These are phyloP conservation scores for Tulasnella sp. DNA, from an alignment of 768 basidiomycete genomes.

Conservation along the genomic window DNA sequence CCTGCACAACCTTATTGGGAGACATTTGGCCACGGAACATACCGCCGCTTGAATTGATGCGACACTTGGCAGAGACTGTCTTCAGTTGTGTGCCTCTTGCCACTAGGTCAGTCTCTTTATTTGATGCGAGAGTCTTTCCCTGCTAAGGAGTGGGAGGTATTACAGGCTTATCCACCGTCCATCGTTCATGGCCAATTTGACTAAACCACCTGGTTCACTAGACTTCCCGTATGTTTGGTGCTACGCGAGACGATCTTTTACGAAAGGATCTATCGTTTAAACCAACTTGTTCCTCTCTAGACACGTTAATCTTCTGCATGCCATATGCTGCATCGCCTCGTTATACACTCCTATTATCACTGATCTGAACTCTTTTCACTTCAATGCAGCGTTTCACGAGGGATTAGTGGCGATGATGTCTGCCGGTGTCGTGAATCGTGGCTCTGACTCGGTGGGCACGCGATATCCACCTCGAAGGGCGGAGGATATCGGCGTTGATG, in stretches of 20 bases:
- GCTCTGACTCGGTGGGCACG: too few relatives aligned
- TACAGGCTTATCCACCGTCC: conserved; percentile 14
- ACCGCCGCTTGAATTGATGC: conserved; percentile 5
- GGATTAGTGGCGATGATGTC: too few relatives aligned
- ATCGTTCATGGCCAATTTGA: conserved; percentile 11
- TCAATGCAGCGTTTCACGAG: background rate
- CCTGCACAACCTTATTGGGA: background rate
- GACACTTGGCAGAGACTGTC: conserved; percentile 16
- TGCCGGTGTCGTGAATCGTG: too few relatives aligned
- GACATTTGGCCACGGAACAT: conserved; percentile 5
- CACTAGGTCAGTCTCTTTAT: background rate
- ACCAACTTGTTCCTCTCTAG: background rate
- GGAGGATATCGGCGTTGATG: background rate
- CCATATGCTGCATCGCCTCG: conserved; percentile 13
- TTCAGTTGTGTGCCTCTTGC: conserved; percentile 8
- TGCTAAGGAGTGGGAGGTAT: too few relatives aligned
- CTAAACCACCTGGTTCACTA: conserved; percentile 6
- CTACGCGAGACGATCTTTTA: too few relatives aligned
- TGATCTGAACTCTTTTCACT: conserved; percentile 23
- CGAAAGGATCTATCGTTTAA: background rate
- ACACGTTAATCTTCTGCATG: conserved; percentile 6
- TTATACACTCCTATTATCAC: conserved; percentile 5
- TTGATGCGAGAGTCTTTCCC: too few relatives aligned
- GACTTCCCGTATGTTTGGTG: conserved; percentile 5
- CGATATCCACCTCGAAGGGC: background rate